phyloP scores from a whole-genome alignment of 768 basidiomycete genomes.

The Hygrophoropsis aurantiaca region DNA sequence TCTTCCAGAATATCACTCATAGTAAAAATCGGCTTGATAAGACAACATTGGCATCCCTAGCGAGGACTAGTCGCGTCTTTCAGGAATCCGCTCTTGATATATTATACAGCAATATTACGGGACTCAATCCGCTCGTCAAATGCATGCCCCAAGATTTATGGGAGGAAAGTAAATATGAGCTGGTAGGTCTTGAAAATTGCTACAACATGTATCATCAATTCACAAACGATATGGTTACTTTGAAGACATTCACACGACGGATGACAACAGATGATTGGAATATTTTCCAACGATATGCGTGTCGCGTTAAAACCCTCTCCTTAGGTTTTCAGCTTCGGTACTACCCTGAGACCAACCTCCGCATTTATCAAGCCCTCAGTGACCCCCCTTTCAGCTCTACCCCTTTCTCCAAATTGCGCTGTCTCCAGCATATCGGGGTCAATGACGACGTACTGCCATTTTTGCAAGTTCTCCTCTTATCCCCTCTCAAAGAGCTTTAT shows the following conservation, averaged over 20 bases:
- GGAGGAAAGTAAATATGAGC: constrained; percentile 29
- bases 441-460: constrained; percentile 23
- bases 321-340: no score
- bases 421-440: constrained; percentile 24
- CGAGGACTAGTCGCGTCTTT: constrained; percentile 31
- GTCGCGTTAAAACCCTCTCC: constrained; percentile 18
- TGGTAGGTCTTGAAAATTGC: constrained; percentile 20
- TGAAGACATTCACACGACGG: constrained; percentile 20
- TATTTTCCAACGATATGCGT: constrained; percentile 26
- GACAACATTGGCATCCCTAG: constrained; percentile 30
- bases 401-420: constrained; percentile 23
- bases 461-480: constrained; percentile 22
- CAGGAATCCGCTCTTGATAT: constrained; percentile 31
- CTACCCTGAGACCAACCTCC: no score
- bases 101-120: constrained; percentile 28
- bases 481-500: neutral
- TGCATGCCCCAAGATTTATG: constrained; percentile 31
- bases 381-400: neutral
- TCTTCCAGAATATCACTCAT: constrained; percentile 30
- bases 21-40: constrained; percentile 16
- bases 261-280: constrained; percentile 30
- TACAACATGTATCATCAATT: no score
- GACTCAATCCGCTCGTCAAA: constrained; percentile 32
- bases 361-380: no score
- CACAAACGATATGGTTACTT: no score